Evolutionary conservation across 345 rosid species (phyloP).

Genomic region (Anacardium occidentale): DNA sequence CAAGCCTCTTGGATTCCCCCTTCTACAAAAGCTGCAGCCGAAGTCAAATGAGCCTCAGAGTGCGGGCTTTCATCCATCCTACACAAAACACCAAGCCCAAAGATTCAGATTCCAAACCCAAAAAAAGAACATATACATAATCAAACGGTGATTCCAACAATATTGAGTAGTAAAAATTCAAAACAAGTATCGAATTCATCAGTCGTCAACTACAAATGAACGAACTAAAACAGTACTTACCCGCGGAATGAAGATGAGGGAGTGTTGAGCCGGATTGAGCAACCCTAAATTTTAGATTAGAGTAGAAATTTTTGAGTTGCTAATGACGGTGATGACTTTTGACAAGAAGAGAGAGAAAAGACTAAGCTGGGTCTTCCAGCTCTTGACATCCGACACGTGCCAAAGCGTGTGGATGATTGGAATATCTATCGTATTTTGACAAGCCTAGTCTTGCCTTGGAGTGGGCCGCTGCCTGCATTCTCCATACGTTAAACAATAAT

Average conservation of each 20-base stretch:
- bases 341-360: neutral
- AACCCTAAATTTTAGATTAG: neutral
- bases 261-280: neutral
- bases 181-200: neutral
- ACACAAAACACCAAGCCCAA: constrained; percentile 24
- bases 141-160: neutral
- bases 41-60: constrained; percentile 69
- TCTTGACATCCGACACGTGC: neutral
- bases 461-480: too few species aligned
- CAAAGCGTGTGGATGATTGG: neutral
- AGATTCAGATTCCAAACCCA: neutral
- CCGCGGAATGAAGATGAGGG: neutral
- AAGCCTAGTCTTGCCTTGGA: neutral
- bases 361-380: neutral
- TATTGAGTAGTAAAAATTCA: too few species aligned
- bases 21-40: constrained; percentile 95
- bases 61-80: constrained; percentile 48
- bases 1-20: constrained; percentile 97
- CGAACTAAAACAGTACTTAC: neutral
- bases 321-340: neutral
- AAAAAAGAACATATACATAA: neutral
- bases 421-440: neutral
- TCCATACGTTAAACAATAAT: too few species aligned
- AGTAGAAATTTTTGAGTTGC: neutral
- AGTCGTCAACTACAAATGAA: too few species aligned